These are phyloP conservation scores for Peronospora farinosa DNA, from an alignment of 352 stramenopile genomes.

Conservation along the genomic window DNA sequence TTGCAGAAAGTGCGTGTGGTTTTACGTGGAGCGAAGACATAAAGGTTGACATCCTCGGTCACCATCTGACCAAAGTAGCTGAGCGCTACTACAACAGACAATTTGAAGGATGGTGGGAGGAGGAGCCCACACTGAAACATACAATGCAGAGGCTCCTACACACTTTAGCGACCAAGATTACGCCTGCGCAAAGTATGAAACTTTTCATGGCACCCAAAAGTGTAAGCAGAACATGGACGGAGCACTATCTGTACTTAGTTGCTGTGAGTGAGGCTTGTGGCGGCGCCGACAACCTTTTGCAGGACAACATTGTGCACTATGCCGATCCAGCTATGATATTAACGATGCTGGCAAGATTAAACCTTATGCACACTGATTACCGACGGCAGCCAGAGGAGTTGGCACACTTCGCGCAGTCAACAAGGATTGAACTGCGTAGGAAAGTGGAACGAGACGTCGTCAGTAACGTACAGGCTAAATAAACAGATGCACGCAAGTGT, in stretches of 20 bases:
- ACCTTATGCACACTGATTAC: not conserved
- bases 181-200: conserved; percentile 1
- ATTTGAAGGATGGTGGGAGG: not conserved
- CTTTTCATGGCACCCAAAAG: not conserved
- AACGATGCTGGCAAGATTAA: not conserved
- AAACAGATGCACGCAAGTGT: conserved; percentile 3
- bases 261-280: too few relatives aligned
- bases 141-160: not conserved
- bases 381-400: not conserved
- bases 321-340: not conserved
- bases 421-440: not conserved
- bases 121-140: not conserved
- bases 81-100: not conserved
- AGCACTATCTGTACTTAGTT: not conserved
- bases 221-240: not conserved
- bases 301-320: not conserved
- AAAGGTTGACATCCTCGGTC: not conserved
- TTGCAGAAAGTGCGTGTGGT: not conserved
- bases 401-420: not conserved
- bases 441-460: not conserved
- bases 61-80: not conserved
- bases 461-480: not conserved
- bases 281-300: not conserved
- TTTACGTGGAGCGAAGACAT: not conserved
- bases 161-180: not conserved